A percentile compares a stretch with the other conserved stretches of the same genome.
Evolutionary conservation across 2,329 filamentous ascomycete genomes (phyloP).

Genomic region (Colletotrichum camelliae): DNA sequence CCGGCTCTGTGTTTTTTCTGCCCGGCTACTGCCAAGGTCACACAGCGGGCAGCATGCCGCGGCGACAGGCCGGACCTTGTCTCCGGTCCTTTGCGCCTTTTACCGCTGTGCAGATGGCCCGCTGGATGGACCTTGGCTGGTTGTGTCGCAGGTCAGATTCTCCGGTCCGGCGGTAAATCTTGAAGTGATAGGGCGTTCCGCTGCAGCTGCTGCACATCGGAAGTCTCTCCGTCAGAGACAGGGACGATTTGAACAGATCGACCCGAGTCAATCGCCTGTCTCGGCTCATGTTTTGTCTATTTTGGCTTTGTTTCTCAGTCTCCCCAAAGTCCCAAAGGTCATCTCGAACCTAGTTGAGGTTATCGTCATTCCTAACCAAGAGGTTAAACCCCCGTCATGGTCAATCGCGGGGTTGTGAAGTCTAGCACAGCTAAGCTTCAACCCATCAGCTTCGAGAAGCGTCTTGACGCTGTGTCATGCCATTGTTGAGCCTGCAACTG

Average conservation of each 20-base stretch:
- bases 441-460: neutral
- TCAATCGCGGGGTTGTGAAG: neutral
- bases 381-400: neutral
- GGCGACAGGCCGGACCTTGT: neutral
- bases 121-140: neutral
- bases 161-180: neutral
- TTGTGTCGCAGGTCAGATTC: neutral
- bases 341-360: neutral
- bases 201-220: neutral
- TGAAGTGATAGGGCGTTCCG: neutral
- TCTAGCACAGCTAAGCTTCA: neutral
- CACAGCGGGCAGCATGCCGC: neutral
- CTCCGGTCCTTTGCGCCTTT: neutral
- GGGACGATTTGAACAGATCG: neutral
- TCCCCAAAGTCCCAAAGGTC: neutral
- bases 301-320: neutral
- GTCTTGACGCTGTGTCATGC: neutral
- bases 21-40: neutral
- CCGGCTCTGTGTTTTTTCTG: neutral
- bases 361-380: neutral
- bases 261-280: conserved; percentile 4
- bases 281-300: conserved; percentile 4
- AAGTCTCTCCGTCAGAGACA: neutral
- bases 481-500: neutral
- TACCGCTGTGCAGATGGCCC: neutral